A percentile compares a stretch with the other conserved stretches of the same genome.
Evolutionary conservation across 139 green algal species (phyloP).

Genomic region (Parachlorella kessleri): DNA sequence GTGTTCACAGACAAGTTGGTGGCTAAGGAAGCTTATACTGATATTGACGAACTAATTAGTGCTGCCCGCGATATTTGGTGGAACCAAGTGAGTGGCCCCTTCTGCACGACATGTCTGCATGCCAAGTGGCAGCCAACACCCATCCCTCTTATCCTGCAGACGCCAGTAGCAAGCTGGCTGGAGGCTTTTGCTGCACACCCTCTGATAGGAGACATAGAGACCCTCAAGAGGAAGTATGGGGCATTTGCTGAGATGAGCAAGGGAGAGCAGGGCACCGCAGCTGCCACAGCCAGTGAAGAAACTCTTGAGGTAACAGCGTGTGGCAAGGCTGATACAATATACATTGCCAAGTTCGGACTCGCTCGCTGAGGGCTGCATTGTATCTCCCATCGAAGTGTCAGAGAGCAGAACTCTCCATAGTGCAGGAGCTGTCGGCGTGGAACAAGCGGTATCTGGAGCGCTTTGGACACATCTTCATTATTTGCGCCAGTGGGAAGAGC

Average conservation of each 20-base stretch:
- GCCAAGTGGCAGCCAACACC: not conserved
- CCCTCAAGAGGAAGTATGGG: constrained; percentile 28
- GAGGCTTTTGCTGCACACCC: constrained; percentile 90
- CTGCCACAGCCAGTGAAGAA: not conserved
- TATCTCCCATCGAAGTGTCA: too few species aligned
- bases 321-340: too few species aligned
- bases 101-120: too few species aligned
- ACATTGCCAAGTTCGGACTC: too few species aligned
- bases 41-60: constrained; percentile 38
- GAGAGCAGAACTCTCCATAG: too few species aligned
- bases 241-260: constrained; percentile 53
- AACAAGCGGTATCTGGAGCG: constrained; percentile 81
- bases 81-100: constrained; percentile 46
- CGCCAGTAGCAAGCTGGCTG: constrained; percentile 75
- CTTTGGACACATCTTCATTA: constrained; percentile 95
- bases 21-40: constrained; percentile 32
- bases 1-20: too few species aligned
- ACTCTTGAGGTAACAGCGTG: constrained; percentile 20
- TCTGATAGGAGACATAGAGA: constrained; percentile 79
- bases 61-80: constrained; percentile 67
- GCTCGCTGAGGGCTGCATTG: too few species aligned
- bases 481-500: constrained; percentile 81
- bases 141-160: constrained; percentile 13
- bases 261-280: constrained; percentile 59
- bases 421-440: constrained; percentile 64